These are phyloP conservation scores for Ramalina peruviana DNA, from an alignment of 495 filamentous ascomycete genomes.

Conservation along the genomic window DNA sequence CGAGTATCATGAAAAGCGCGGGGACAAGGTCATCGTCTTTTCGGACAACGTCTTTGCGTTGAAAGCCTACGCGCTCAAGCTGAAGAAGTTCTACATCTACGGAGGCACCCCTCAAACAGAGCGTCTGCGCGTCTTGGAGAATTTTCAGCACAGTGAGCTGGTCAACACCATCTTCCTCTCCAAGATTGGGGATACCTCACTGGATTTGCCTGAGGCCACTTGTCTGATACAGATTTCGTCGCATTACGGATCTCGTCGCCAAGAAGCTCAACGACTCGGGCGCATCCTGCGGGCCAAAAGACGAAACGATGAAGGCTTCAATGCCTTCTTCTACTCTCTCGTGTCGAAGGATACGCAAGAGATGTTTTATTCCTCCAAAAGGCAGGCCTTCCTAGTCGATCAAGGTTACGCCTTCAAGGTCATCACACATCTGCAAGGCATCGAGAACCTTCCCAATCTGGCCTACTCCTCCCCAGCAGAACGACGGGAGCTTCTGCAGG, in stretches of 20 bases:
- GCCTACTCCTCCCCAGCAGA: conserved; percentile 70
- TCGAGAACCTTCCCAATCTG: conserved; percentile 69
- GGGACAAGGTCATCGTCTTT: conserved; percentile 98
- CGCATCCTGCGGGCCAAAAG: conserved; percentile 93
- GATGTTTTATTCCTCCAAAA: conserved; percentile 96
- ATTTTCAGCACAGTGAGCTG: conserved; percentile 88
- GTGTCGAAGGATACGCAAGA: conserved; percentile 95
- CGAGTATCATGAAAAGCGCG: conserved; percentile 89
- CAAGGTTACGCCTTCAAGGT: conserved; percentile 99
- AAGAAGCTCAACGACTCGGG: conserved; percentile 90
- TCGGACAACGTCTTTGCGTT: conserved; percentile 96
- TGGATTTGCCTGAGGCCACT: conserved; percentile 92
- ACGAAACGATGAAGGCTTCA: conserved; percentile 96
- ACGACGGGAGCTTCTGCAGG: conserved; percentile 74
- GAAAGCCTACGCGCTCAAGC: conserved; percentile 66
- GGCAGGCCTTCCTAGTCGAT: conserved; percentile 95
- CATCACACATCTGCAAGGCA: conserved; percentile 87
- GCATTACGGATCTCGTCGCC: conserved; percentile 92
- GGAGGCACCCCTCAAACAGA: conserved; percentile 79
- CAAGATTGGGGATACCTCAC: conserved; percentile 94
- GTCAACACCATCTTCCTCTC: conserved; percentile 96
- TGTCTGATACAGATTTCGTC: conserved; percentile 97
- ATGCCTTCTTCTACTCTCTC: conserved; percentile 97
- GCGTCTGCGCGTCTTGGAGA: conserved; percentile 78
- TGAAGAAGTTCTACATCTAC: conserved; percentile 86